Conservation (phyloP, 139 green algal genomes). For the Micractinium conductrix region DNA sequence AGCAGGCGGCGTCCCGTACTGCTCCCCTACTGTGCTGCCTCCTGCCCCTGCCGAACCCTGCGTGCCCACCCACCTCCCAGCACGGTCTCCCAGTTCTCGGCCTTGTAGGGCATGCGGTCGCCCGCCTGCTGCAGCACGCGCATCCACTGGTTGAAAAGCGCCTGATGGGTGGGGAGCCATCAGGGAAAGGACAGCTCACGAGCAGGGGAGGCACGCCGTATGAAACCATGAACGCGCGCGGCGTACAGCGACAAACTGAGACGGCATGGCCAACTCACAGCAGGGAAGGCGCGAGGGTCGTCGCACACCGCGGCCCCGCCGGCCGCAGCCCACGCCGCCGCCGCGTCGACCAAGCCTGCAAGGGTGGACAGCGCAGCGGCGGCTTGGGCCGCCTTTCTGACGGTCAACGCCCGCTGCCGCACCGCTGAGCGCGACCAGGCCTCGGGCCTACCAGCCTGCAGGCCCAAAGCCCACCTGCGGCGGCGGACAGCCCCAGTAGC, state of each 20-base stretch:
- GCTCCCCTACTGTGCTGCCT: not conserved
- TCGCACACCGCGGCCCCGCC: not conserved
- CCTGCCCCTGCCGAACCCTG: not conserved
- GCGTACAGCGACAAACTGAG: not conserved
- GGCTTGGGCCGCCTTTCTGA: not conserved
- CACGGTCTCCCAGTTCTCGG: constrained; percentile 28
- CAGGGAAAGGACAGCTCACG: too few species aligned
- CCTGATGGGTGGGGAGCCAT: not conserved
- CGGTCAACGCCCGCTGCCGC: not conserved
- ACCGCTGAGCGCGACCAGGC: not conserved
- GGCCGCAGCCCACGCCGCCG: not conserved
- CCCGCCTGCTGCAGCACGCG: constrained; percentile 17
- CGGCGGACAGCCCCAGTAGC: not conserved
- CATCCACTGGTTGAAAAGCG: constrained; percentile 1
- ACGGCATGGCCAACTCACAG: not conserved
- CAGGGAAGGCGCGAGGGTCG: not conserved
- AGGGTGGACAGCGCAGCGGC: not conserved
- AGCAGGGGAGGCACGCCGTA: not conserved
- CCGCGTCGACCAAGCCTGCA: not conserved
- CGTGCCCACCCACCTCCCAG: not conserved
- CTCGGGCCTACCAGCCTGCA: not conserved
- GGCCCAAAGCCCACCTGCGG: not conserved
- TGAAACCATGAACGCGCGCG: not conserved
- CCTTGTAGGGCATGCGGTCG: not conserved
- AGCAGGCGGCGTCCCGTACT: too few species aligned